Conservation (phyloP, 371 early-diverging fungal genomes). For the Mucor velutinosus region DNA sequence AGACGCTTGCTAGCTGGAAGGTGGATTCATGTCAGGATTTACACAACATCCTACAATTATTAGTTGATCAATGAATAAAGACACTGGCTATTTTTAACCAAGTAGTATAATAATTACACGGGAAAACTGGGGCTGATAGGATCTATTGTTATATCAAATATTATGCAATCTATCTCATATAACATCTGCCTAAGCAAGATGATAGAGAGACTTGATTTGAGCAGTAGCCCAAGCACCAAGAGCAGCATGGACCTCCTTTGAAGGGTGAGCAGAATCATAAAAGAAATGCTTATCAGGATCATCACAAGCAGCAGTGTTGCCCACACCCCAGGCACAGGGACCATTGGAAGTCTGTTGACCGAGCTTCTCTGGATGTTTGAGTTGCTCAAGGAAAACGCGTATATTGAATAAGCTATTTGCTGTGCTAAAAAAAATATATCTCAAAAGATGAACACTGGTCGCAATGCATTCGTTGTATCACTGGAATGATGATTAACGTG, state of each 20-base stretch:
- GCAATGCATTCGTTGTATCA: no score
- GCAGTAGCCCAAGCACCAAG: slow-evolving; percentile 3
- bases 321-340: slow-evolving; percentile 28
- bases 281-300: slow-evolving; percentile 26
- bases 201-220: not conserved
- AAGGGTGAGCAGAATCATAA: slow-evolving; percentile 25
- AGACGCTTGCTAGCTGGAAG: slow-evolving; percentile 81
- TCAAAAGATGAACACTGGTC: no score
- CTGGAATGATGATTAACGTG: no score
- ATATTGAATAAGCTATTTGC: no score
- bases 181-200: not conserved
- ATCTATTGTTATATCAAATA: no score
- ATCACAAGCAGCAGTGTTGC: slow-evolving; percentile 22
- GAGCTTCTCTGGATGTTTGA: slow-evolving; percentile 12
- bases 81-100: no score
- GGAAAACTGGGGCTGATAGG: no score
- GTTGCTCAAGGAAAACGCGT: no score
- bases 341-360: slow-evolving; percentile 14
- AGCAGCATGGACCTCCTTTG: slow-evolving; percentile 26
- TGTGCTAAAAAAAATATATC: no score
- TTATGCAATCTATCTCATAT: no score
- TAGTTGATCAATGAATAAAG: not conserved
- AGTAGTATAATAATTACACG: no score
- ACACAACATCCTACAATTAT: slow-evolving; percentile 21
- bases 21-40: slow-evolving; percentile 54